Evolutionary conservation across 208 protist species (phyloP), one percentile per base, ranked within the genome.

Genomic region (Tritrichomonas musculus): DNA sequence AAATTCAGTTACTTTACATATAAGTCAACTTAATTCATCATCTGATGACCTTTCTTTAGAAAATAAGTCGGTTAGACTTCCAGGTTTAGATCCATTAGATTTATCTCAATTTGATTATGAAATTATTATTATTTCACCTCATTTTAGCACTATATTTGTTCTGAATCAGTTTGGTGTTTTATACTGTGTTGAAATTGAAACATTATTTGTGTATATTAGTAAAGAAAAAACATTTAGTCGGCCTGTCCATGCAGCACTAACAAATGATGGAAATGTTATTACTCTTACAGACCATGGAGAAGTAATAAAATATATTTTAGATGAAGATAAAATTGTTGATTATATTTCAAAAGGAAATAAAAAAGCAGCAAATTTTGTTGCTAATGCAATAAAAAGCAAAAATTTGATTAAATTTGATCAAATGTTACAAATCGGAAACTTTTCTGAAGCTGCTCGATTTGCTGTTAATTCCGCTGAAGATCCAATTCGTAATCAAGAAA

Each of bases 401-500:
- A 88, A 57, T 13, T 88, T 47, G 14, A 39, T 25, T 33, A 47
- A 99, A 95, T 99, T 99, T 93, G 97, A 99, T 39, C 95, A 97
- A 93, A 95, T 97, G 80, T 96, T 99, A 93, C 95, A 96, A 80
- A 94, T 92, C 82, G 97, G 97, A 14, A 96, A 98, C 60, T 96
- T 98, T 77, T 96, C 98, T 93, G 97, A 97, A 30, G 99, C 99
- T 25, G 97, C 98, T 41, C 96, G 97, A 93, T 95, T 98, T 65
- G 99, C 98, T 94, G 96, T 98, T 47, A 95, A 97, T 22, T 98
- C 98, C 0, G 98, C 98, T 0, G 94, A 96, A 65, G 94, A 94
- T 93, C 95, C 97, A 25, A 97, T 99, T 27, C 96, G 99, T 94
- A 99, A 97, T 0, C 95, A 95, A 33, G 96, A 99, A 93, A 99